phyloP scores from a whole-genome alignment of 2,329 filamentous ascomycete genomes.

The Fusarium sp. region DNA sequence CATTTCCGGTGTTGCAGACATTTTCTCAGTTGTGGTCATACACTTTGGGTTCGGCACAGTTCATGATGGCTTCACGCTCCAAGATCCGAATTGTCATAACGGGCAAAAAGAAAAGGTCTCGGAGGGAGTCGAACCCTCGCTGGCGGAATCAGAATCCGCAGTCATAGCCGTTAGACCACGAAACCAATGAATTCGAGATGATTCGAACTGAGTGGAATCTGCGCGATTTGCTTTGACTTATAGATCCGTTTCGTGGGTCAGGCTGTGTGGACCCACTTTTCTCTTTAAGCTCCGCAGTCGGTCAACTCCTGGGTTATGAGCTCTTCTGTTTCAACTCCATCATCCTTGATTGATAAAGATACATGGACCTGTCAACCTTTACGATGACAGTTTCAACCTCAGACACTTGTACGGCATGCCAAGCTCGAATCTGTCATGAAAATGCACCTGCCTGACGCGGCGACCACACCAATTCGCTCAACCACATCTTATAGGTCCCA shows the following conservation, averaged over 20 bases:
- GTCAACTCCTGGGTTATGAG: background rate
- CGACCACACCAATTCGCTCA: constrained; percentile 1
- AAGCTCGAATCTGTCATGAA: background rate
- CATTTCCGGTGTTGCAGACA: background rate
- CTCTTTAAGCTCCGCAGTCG: background rate
- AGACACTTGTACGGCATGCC: background rate
- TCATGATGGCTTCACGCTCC: background rate
- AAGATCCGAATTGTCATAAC: background rate
- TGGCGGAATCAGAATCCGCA: constrained; percentile 55
- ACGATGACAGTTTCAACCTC: background rate
- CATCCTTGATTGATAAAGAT: background rate
- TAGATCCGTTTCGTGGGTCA: background rate
- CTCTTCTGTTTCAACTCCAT: background rate
- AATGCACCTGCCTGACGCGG: background rate
- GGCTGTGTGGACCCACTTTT: background rate
- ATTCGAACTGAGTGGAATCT: background rate
- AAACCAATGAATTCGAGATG: constrained; percentile 36
- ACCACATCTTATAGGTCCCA: background rate
- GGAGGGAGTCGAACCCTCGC: constrained; percentile 54
- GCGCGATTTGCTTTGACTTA: background rate
- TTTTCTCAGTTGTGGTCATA: background rate
- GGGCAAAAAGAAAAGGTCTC: constrained; percentile 44
- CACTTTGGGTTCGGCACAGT: background rate
- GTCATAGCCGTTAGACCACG: constrained; percentile 55
- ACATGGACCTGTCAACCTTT: background rate